Conservation (phyloP, 2,329 filamentous ascomycete species). For the Pseudopithomyces maydicus region DNA sequence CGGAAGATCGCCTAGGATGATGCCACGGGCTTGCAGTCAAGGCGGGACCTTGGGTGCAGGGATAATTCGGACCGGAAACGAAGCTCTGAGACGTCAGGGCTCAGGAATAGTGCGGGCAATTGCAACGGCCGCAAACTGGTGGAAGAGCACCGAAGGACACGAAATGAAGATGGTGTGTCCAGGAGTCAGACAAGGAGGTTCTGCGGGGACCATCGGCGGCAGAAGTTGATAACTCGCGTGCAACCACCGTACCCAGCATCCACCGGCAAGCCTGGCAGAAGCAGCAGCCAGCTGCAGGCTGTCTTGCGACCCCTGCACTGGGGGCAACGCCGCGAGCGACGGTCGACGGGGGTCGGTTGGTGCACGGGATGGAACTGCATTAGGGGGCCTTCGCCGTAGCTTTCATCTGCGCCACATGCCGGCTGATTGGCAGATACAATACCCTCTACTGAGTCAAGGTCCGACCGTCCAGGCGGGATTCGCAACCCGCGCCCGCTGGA, state of each 20-base stretch:
- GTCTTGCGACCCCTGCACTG: conserved; percentile 18
- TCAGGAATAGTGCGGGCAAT: conserved; percentile 2
- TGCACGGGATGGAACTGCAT: conserved; percentile 1
- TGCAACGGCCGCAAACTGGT: not conserved
- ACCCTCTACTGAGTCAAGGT: conserved; percentile 4
- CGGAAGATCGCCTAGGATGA: conserved; percentile 27
- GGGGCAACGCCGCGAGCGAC: conserved; percentile 12
- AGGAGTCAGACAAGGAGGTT: conserved; percentile 3
- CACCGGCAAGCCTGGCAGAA: conserved; percentile 4
- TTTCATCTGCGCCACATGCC: conserved; percentile 7
- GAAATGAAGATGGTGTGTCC: conserved; percentile 5
- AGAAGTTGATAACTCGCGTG: conserved; percentile 1
- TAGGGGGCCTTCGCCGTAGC: conserved; percentile 5
- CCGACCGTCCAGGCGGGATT: conserved; percentile 10
- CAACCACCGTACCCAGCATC: not conserved
- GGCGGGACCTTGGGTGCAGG: conserved; percentile 10
- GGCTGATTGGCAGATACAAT: conserved; percentile 5
- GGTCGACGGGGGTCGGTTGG: conserved; percentile 8
- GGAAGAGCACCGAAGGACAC: not conserved
- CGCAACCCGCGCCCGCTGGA: not conserved
- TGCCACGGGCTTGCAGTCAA: conserved; percentile 13
- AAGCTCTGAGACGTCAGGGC: conserved; percentile 6
- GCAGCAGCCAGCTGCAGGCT: conserved; percentile 17
- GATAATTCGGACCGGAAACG: conserved; percentile 17
- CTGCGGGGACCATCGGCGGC: conserved; percentile 5